These are phyloP conservation scores for Xylariaceae sp. DNA, from an alignment of 2,329 filamentous ascomycete genomes.

Conservation along the genomic window DNA sequence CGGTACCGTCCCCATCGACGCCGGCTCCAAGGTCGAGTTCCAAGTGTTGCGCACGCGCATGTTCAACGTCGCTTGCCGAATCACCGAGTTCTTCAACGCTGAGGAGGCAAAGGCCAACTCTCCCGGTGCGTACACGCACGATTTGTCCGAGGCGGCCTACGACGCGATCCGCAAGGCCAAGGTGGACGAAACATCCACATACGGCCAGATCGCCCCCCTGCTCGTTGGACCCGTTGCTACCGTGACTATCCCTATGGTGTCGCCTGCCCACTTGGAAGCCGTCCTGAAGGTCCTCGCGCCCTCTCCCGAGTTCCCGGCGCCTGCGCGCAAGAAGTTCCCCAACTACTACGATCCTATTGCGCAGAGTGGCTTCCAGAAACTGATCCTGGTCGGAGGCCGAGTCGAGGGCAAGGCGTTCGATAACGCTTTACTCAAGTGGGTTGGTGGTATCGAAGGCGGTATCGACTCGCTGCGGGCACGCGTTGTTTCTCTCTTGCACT, in stretches of 20 bases:
- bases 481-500: constrained; percentile 75
- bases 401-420: constrained; percentile 85
- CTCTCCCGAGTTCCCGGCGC: constrained; percentile 69
- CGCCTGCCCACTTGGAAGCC: constrained; percentile 75
- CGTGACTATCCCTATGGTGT: constrained; percentile 74
- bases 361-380: constrained; percentile 77
- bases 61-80: constrained; percentile 74
- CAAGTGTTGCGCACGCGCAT: constrained; percentile 87
- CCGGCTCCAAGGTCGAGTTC: constrained; percentile 63
- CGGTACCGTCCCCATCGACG: constrained; percentile 38
- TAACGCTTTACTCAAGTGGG: constrained; percentile 58
- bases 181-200: constrained; percentile 37
- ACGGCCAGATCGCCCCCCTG: constrained; percentile 63
- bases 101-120: constrained; percentile 36
- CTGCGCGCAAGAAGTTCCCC: constrained; percentile 68
- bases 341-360: constrained; percentile 75
- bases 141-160: constrained; percentile 51
- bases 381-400: constrained; percentile 79
- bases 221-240: constrained; percentile 76
- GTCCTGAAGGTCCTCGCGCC: constrained; percentile 75
- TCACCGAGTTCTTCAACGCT: constrained; percentile 76
- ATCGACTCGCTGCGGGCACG: constrained; percentile 75
- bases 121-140: constrained; percentile 43
- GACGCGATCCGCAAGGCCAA: constrained; percentile 38
- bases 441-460: constrained; percentile 73